These are phyloP conservation scores for Aspergillus quadricinctus DNA, from an alignment of 2,329 filamentous ascomycete species.

Conservation along the genomic window DNA sequence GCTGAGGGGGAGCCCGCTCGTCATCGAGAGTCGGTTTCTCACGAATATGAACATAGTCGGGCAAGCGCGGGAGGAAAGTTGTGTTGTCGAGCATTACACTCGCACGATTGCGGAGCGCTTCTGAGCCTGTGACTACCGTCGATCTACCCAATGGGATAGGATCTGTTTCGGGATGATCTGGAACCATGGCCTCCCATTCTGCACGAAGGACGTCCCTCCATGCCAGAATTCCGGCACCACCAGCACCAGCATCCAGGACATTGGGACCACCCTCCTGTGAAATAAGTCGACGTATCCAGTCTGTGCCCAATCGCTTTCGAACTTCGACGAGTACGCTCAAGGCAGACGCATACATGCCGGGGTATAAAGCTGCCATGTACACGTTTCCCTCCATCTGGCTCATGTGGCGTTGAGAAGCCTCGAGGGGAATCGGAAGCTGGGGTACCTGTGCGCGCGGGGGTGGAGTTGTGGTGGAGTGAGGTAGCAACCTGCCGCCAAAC, in stretches of 20 bases:
- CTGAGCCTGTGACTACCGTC: conserved; percentile 74
- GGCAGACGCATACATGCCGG: conserved; percentile 56
- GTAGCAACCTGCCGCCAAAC: conserved; percentile 74
- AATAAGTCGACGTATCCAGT: conserved; percentile 56
- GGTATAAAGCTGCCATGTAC: conserved; percentile 57
- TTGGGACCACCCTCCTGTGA: conserved; percentile 53
- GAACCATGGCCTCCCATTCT: conserved; percentile 69
- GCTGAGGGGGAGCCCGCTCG: conserved; percentile 48
- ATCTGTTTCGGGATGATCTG: conserved; percentile 37
- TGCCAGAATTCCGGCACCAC: conserved; percentile 58
- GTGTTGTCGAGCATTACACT: conserved; percentile 80
- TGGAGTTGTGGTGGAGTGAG: conserved; percentile 71
- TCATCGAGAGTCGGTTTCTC: conserved; percentile 57
- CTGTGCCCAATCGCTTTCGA: conserved; percentile 54
- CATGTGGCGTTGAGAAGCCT: conserved; percentile 55
- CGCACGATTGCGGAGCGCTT: conserved; percentile 68
- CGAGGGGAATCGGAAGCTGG: conserved; percentile 55
- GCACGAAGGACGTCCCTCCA: conserved; percentile 69
- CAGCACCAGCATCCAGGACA: conserved; percentile 59
- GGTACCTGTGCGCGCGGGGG: conserved; percentile 45
- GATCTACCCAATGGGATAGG: conserved; percentile 59
- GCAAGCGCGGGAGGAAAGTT: conserved; percentile 85
- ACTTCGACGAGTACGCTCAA: conserved; percentile 56
- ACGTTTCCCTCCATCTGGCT: conserved; percentile 58
- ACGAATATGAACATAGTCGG: conserved; percentile 70